Evolutionary conservation across 768 basidiomycete genomes (phyloP).

Genomic region (Xanthoconium stramineum): DNA sequence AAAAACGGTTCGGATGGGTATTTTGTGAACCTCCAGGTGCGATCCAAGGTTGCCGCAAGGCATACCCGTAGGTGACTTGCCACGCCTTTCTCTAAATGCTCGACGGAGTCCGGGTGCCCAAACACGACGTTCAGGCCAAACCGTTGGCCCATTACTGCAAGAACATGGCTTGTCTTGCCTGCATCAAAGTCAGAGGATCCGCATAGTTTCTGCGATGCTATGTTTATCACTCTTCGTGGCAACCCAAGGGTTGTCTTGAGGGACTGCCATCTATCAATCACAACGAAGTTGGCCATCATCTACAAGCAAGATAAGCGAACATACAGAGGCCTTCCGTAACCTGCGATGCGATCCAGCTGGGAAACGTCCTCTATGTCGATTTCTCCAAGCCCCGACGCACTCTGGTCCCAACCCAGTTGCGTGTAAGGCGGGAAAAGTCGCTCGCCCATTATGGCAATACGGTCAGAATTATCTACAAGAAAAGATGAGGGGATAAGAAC

Average conservation of each 20-base stretch:
- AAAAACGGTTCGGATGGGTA: conserved; percentile 19
- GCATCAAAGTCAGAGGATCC: neutral
- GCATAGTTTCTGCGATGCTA: neutral
- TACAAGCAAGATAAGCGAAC: neutral
- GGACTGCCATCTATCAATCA: conserved; percentile 3
- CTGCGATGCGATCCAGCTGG: neutral
- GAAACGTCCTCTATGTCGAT: conserved; percentile 1
- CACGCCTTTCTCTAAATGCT: conserved; percentile 2
- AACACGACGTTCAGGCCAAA: conserved; percentile 3
- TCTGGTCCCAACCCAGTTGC: conserved; percentile 18
- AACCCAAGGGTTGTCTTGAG: neutral
- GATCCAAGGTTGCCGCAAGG: conserved; percentile 2
- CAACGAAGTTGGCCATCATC: neutral
- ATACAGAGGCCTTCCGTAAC: neutral
- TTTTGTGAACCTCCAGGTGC: conserved; percentile 10
- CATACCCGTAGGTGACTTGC: conserved; percentile 15
- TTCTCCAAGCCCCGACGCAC: neutral
- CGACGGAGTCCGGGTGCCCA: conserved; percentile 2
- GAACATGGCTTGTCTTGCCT: neutral
- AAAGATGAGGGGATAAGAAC: neutral
- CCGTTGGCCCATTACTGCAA: conserved; percentile 3
- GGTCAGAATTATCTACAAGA: conserved; percentile 8
- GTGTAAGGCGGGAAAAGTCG: conserved; percentile 7
- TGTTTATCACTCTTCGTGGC: neutral
- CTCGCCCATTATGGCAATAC: neutral